These are phyloP conservation scores for Danielia reshetovae DNA, from an alignment of 805 yeast genomes.

Conservation along the genomic window DNA sequence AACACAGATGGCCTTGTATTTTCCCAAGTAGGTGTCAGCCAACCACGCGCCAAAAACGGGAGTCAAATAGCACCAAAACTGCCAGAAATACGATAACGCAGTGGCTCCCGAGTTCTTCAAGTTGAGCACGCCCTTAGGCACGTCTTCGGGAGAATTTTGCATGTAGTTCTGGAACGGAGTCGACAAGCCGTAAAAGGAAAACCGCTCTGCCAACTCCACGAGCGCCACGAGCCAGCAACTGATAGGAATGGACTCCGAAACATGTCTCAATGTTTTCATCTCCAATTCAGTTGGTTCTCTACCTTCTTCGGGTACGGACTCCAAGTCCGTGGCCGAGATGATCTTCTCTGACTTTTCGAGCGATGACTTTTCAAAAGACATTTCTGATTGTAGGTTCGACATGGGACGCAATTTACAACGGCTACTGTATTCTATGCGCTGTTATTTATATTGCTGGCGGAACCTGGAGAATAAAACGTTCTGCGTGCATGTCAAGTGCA, in stretches of 20 bases:
- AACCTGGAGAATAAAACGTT: too few relatives aligned
- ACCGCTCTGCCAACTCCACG: constrained; percentile 14
- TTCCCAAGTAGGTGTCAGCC: constrained; percentile 2
- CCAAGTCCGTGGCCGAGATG: too few relatives aligned
- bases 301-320: constrained; percentile 3
- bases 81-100: constrained; percentile 13
- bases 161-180: constrained; percentile 15
- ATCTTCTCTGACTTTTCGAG: too few relatives aligned
- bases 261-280: constrained; percentile 1
- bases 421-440: too few relatives aligned
- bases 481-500: too few relatives aligned
- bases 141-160: constrained; percentile 10
- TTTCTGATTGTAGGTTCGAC: too few relatives aligned
- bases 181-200: constrained; percentile 14
- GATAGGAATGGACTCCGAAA: constrained; percentile 8
- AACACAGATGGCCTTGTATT: neutral
- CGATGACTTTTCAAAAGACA: too few relatives aligned
- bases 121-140: constrained; percentile 9
- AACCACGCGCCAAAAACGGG: constrained; percentile 14
- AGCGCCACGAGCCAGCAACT: constrained; percentile 14
- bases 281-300: constrained; percentile 3
- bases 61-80: constrained; percentile 12
- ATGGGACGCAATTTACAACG: too few relatives aligned
- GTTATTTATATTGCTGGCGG: too few relatives aligned
- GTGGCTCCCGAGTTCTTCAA: constrained; percentile 11